These are phyloP conservation scores for Pythium brachiatum DNA, from an alignment of 352 stramenopile species.

Conservation along the genomic window DNA sequence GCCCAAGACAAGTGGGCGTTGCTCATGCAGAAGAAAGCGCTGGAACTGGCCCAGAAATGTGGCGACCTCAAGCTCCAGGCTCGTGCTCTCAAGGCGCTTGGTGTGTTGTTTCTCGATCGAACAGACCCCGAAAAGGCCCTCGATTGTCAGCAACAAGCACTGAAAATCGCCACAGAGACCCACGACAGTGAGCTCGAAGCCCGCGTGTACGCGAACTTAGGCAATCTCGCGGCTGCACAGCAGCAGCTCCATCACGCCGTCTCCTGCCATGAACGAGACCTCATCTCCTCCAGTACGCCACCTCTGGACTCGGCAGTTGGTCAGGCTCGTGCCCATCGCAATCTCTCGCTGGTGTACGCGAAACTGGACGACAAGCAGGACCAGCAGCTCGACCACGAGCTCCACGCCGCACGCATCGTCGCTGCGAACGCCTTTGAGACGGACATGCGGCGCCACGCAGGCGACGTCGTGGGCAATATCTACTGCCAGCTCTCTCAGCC, in stretches of 20 bases:
- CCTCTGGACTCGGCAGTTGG: conserved; percentile 49
- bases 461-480: conserved; percentile 57
- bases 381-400: conserved; percentile 28
- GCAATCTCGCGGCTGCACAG: conserved; percentile 60
- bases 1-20: conserved; percentile 34
- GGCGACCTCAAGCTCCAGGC: conserved; percentile 43
- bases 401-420: conserved; percentile 20
- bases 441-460: conserved; percentile 46
- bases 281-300: conserved; percentile 34
- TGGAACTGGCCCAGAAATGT: conserved; percentile 40
- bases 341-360: conserved; percentile 63
- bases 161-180: conserved; percentile 44
- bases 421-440: conserved; percentile 38
- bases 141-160: conserved; percentile 62
- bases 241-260: conserved; percentile 56
- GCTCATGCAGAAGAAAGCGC: conserved; percentile 47
- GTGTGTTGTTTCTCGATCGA: conserved; percentile 53
- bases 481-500: conserved; percentile 50
- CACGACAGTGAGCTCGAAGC: conserved; percentile 66
- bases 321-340: conserved; percentile 56
- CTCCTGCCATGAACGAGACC: conserved; percentile 59
- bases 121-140: conserved; percentile 41
- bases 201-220: conserved; percentile 74
- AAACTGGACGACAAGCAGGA: conserved; percentile 30
- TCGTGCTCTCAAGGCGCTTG: conserved; percentile 61